Evolutionary conservation across 345 rosid genomes (phyloP), one percentile per base, ranked within the genome.

Genomic region (Lumnitzera littorea): DNA sequence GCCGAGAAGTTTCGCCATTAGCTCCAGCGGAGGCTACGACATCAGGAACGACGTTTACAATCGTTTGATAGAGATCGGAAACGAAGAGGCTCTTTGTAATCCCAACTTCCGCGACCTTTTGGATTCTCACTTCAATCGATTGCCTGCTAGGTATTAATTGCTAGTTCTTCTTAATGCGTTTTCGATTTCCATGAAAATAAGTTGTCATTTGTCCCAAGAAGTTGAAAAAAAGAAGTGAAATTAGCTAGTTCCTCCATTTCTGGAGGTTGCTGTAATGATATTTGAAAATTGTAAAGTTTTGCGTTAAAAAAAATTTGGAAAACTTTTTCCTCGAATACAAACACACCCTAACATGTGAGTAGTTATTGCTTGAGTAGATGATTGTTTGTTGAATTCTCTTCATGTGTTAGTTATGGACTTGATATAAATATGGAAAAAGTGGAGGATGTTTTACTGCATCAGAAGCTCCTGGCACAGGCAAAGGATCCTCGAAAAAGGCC

Each of bases 361-460:
- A 36, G 43, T 36, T 36, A 36, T 36, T 36, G 43, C 43, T 36
- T 36, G 43, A 36, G 43, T 57, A 36, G 43, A 36, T 36, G 3
- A 36, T 36, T 36, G 52, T 27, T 48, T 47, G 14, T 59, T 59
- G 43, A 9, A 59, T 62, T 46, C 52, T 24, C 16, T 63, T 15
- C 53, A 51, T 55, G n/a, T 65, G 17, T 61, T 78, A 87, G 94
- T 67, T 87, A 87, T 69, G 80, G 73, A 24, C 81, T 78, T 61
- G 90, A 87, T 68, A 78, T 86, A 68, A 82, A 86, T 70, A 62
- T 86, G 81, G 95, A 82, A 62, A 77, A 73, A 73, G 84, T 70
- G 64, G 86, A 84, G 24, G 95, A 87, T 69, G 79, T 87, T 49
- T 49, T 87, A 61, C 53, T 87, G 48, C 95, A 87, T 71, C 69